A percentile compares a stretch with the other conserved stretches of the same genome.
phyloP scores from a whole-genome alignment of 345 rosid species.

The Eucalyptus regnans region DNA sequence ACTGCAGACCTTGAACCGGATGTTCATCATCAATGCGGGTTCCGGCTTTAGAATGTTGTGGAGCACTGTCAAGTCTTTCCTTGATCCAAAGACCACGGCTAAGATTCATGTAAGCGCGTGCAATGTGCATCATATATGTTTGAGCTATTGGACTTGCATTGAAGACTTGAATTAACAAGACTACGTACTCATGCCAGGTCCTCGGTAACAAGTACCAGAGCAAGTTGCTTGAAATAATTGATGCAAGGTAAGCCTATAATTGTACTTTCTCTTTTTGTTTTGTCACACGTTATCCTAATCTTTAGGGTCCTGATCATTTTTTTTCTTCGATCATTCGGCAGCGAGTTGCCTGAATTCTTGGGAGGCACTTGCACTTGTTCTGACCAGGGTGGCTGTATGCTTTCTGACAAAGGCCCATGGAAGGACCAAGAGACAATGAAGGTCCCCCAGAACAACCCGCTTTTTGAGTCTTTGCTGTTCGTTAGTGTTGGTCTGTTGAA shows the following conservation, averaged over 20 bases:
- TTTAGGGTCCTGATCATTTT: neutral
- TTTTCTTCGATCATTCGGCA: constrained; percentile 1
- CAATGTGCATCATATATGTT: neutral
- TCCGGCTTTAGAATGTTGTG: constrained; percentile 99
- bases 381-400: constrained; percentile 81
- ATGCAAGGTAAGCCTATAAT: constrained; percentile 36
- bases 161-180: neutral
- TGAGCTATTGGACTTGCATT: neutral
- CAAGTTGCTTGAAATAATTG: constrained; percentile 91
- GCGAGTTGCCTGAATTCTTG: constrained; percentile 84
- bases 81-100: constrained; percentile 93
- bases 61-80: constrained; percentile 91
- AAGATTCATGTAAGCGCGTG: constrained; percentile 67
- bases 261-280: neutral
- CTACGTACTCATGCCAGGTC: constrained; percentile 33
- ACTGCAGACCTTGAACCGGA: constrained; percentile 77
- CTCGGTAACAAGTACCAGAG: constrained; percentile 90
- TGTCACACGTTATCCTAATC: neutral
- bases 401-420: constrained; percentile 97
- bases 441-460: constrained; percentile 18
- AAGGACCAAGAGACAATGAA: constrained; percentile 55
- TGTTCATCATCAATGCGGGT: constrained; percentile 99
- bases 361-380: constrained; percentile 93
- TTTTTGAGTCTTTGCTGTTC: neutral
- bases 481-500: neutral